Evolutionary conservation across 208 protist species (phyloP).

Genomic region (Lotmaria passim): DNA sequence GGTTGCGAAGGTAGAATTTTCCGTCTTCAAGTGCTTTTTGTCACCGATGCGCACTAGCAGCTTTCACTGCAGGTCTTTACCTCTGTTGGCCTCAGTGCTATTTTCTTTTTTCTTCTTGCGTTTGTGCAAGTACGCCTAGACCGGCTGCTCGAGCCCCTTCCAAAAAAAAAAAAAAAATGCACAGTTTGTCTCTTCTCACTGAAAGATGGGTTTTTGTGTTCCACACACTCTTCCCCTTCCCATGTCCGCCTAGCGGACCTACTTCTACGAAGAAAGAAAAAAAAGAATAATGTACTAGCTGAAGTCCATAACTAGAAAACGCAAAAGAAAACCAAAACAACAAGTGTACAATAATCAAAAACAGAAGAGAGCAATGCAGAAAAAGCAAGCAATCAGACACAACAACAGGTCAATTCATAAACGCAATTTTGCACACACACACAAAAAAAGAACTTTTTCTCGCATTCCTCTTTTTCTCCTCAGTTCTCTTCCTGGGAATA

Average conservation of each 20-base stretch:
- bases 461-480: too few species aligned
- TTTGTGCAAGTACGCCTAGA: not conserved
- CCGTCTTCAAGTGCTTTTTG: too few species aligned
- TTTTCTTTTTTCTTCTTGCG: too few species aligned
- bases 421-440: too few species aligned
- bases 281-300: slow-evolving; percentile 6
- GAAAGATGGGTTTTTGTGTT: not conserved
- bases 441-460: too few species aligned
- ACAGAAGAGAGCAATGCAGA: not conserved
- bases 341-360: slow-evolving; percentile 6
- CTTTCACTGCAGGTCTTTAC: not conserved
- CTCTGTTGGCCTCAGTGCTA: too few species aligned
- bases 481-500: not conserved
- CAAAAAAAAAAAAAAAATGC: too few species aligned
- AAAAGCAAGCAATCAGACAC: too few species aligned
- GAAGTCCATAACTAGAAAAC: not conserved
- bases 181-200: too few species aligned
- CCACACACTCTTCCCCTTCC: not conserved
- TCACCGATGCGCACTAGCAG: too few species aligned
- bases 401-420: not conserved
- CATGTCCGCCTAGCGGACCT: slow-evolving; percentile 13
- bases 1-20: too few species aligned
- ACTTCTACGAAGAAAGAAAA: slow-evolving; percentile 4
- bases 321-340: slow-evolving; percentile 18
- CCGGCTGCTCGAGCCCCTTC: too few species aligned